Base-by-base conservation (phyloP, 192 early-diverging fungal species). In the Globomyces pollinis-pini region DNA sequence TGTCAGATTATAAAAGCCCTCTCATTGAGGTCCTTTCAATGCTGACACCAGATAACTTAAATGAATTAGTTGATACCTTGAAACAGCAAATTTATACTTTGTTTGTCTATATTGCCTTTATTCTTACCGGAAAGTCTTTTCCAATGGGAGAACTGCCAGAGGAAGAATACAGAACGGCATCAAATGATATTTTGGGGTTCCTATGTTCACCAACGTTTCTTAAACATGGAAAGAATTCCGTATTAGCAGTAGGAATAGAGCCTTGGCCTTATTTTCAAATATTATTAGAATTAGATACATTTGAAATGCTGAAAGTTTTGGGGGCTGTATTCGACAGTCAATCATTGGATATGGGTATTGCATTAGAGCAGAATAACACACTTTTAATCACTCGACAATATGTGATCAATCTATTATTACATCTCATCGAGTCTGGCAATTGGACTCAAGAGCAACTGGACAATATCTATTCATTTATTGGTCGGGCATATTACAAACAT, bases 81-180 rank as follows among this genome's bases (percentile, higher is more conserved):
- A n/a, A 7, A 6, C 33, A 42, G 15, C 29, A 64, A 1, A 5
- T 74, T 21, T 80, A 79, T 39, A 71, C 65, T 12, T 12, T 77
- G 8, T 80, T 54, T 55, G 72, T 80, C 6, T 80, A 80, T 38
- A 47, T 80, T 5, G 69, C 75, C 11, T 77, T 74, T 45, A 62
- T 62, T 3, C 50, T 80, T 0, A 68, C 68, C 4, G 78, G 78
- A 13, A 80, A 77, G 34, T 62, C 69, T 16, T 80, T 80, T 61
- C 78, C 78, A 1, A 32, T 71, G n/a, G 77, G 77, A 3, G 63
- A 36, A 2, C 47, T 79, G 9, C 50, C 57, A 1, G 24, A 33
- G 5, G 50, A 54, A 3, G 65, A 68, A 21, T 57, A 66, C 6
- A 33, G 57, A 15, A 28, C 34, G 20, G 77, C 72, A 4, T 67